Evolutionary conservation across 148 eudicot species (phyloP).

Genomic region (Heliosperma pusillum): DNA sequence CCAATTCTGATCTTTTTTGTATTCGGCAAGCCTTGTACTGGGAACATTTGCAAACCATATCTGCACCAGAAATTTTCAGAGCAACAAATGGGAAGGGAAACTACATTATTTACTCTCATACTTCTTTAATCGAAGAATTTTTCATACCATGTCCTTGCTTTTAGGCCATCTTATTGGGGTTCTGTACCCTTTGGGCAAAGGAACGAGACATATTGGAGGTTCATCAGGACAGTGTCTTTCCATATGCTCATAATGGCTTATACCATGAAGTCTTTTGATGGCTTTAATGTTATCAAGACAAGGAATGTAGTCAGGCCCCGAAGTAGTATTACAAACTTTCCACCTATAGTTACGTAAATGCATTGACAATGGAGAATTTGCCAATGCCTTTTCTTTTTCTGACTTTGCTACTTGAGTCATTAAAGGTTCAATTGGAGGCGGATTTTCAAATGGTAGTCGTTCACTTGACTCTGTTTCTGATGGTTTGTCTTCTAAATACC

Average conservation of each 20-base stretch:
- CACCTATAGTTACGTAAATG: conserved; percentile 32
- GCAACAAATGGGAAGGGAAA: not conserved
- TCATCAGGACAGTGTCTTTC: conserved; percentile 74
- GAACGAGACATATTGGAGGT: conserved; percentile 62
- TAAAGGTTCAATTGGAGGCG: conserved; percentile 35
- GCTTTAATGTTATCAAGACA: conserved; percentile 64
- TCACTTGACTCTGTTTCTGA: conserved; percentile 10
- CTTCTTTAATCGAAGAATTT: conserved; percentile 3
- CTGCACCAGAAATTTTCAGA: conserved; percentile 32
- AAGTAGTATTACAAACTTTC: conserved; percentile 63
- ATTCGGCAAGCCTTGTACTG: conserved; percentile 53
- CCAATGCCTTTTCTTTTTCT: conserved; percentile 38
- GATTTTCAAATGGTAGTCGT: conserved; percentile 29
- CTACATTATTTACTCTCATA: not conserved
- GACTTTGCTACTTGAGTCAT: conserved; percentile 44
- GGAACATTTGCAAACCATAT: conserved; percentile 70
- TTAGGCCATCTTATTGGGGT: conserved; percentile 58
- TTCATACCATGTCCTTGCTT: conserved; percentile 64
- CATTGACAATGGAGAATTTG: conserved; percentile 14
- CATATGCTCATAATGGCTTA: conserved; percentile 59
- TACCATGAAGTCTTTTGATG: conserved; percentile 44
- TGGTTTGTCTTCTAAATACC: conserved; percentile 7
- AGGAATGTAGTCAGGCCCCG: conserved; percentile 77
- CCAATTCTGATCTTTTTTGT: conserved; percentile 63
- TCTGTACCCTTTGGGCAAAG: conserved; percentile 63